Evolutionary conservation across 2,329 filamentous ascomycete genomes (phyloP), one percentile per base, ranked within the genome.

Genomic region (Coniochaeta pulveracea): DNA sequence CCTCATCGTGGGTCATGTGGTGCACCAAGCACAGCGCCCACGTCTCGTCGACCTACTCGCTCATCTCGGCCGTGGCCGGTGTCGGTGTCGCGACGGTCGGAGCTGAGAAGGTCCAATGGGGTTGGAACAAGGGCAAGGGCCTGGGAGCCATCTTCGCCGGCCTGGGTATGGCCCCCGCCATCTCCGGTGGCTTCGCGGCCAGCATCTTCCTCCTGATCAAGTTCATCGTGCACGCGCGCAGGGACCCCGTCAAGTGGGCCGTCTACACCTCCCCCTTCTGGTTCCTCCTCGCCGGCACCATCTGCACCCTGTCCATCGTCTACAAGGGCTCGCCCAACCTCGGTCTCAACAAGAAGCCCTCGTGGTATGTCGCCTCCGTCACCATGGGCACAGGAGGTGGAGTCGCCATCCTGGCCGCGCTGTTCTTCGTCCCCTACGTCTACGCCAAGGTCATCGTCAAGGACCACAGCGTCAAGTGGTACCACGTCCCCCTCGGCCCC

Each of bases 271-370:
- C 79, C 2, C 82, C 81, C 8, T 73, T 81, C 58, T 86, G 78
- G 61, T 86, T 86, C 67, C 72, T 85, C 36, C 71, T 86, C 38
- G 79, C 81, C 36, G 78, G 67, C 35, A 83, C 78, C 37, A 59
- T 86, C 47, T 84, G 80, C 59, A 81, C 80, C 0, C 65, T 88
- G 5, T 84, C 78, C 26, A 76, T 88, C 46, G 80, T 86, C 44
- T 85, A 84, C 69, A 85, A 86, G 66, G 81, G 81, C 19, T 84
- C 80, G 8, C 80, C 81, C 16, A 76, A 64, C 38, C 67, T 83
- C 19, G 66, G 68, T 15, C 61, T 84, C 18, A 64, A 60, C 60
- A 72, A 78, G 57, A 80, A 78, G 63, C 76, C 80, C 2, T 54
- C 56, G 7, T 76, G 70, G 68, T 85, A 72, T 48, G 72, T 85